Base-by-base conservation (phyloP, 306 rosid genomes). In the Acacia crassicarpa region DNA sequence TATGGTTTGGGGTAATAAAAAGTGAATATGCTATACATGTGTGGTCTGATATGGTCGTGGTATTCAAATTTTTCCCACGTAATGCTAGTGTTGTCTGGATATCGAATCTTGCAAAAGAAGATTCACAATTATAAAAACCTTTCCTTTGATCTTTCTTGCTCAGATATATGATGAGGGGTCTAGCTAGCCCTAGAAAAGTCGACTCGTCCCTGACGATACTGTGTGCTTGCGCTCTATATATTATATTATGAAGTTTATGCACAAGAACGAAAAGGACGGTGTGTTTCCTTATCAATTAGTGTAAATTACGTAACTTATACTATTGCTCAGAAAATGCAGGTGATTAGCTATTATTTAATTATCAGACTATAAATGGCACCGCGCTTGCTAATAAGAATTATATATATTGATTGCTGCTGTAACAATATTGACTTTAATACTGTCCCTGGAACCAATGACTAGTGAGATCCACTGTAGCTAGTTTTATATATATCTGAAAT, bases 91-190 rank as follows among this genome's bases (percentile, higher is more conserved):
- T 35, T 59, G 48, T 65, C 35, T 25, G 35, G 67, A 62, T 54
- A 8, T 25, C 41, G 38, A 62, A 25, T 27, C 68, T 63, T 63
- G 38, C 41, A 27, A 63, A 30, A 14, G 68, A 27, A 63, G 68
- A 14, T 63, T 63, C 71, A 33, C 23, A 35, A 33, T 65, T 54
- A 58, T 58, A 58, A 30, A 62, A 63, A 20, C 5, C 10, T 70
- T 71, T 15, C 33, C 72, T 48, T 51, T 43, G 30, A 19, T 58
- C 25, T 79, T 35, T 86, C 69, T 35, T 75, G 38, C 62, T 74
- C 78, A 67, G 75, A n/a, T 49, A 56, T 59, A 40, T 32, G 44
- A 59, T 14, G 45, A 30, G 22, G 49, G 49, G 67, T 74, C 16
- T 59, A n/a, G 22, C 65, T 59, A n/a, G 22, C 49, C 33, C 66